Base-by-base conservation (phyloP, 257 asterid species). In the Phtheirospermum japonicum region DNA sequence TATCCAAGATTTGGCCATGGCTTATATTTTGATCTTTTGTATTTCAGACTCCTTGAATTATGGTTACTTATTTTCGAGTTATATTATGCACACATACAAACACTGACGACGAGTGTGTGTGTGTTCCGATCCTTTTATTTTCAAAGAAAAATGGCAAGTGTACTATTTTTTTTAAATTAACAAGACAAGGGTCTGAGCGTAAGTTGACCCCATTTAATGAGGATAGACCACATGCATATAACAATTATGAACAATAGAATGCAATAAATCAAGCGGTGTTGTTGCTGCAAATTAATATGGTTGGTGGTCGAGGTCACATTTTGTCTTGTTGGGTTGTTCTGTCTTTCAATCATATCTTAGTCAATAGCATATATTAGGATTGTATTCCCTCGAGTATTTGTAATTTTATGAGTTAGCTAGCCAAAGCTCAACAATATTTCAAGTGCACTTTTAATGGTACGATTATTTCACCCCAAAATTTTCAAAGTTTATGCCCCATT, bases 211-310 rank as follows among this genome's bases (percentile, higher is more conserved):
- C 30, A 37, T 28, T 59, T 51, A 59, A 59, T 71, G 52, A 65
- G 63, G 49, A 34, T 23, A 42, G 59, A 71, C 36, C 6, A 46
- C n/a, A 49, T 33, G 28, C 28, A 23, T 23, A 46, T 59, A 65
- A 63, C 53, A 36, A 59, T 55, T 43, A 57, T 69, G 18, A 17
- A 26, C 19, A 13, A 31, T 66, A 32, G 39, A 10, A 14, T 53
- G 57, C 26, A 57, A 43, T 66, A 56, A 73, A 57, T 73, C 66
- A 31, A 50, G 50, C 70, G 77, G 74, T 67, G 71, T 37, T 57
- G 53, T 62, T 67, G 77, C 42, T 57, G 45, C 45, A 37, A 51
- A 49, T 73, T 67, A 73, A 73, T 73, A 56, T 19, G 69, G 72
- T 53, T 19, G 77, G 51, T 57, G 26, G 37, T 59, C 26, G 37